Evolutionary conservation across 164 flowering plant species (phyloP), one percentile per base, ranked within the genome.

Genomic region (Euptelea pleiosperma): DNA sequence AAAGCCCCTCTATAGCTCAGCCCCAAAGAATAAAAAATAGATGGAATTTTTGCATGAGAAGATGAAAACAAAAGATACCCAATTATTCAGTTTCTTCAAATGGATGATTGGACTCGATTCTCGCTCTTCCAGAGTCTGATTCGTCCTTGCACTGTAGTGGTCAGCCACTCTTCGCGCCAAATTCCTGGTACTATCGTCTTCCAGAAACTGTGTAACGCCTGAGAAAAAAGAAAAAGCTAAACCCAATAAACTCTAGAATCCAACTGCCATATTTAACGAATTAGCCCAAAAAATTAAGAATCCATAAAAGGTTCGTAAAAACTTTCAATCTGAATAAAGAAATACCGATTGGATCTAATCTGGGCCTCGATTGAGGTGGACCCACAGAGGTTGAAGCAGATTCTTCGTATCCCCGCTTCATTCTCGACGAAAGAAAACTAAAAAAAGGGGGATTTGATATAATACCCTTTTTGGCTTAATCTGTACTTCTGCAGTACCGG

Each of bases 21-120:
- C n/a, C n/a, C n/a, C n/a, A n/a, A n/a, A n/a, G n/a, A n/a, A n/a
- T n/a, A n/a, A n/a, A n/a, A n/a, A n/a, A n/a, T n/a, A n/a, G n/a
- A n/a, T n/a, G n/a, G n/a, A n/a, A n/a, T n/a, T n/a, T n/a, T n/a
- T n/a, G n/a, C n/a, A n/a, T n/a, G 5, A 44, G 34, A n/a, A 19
- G 16, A 10, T 45, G 52, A 31, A 36, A 40, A 12, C 41, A 40
- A 29, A 44, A 26, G 0, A 41, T 69, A 86, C 95, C 98, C 98
- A 91, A 54, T 89, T 91, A 68, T 89, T 89, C 40, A 91, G 87
- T 70, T 87, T 91, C 78, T 91, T 91, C 60, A 89, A 66, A 70
- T 89, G 98, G 53, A 91, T 91, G 31, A 91, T 91, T 2, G 89
- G 91, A 66, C 96, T 91, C 2, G 90, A 86, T 77, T 91, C 98